Percentiles rank a stretch among this genome's conserved stretches.
Conservation (phyloP, 192 early-diverging fungal genomes). For the Linnemannia zychae region DNA sequence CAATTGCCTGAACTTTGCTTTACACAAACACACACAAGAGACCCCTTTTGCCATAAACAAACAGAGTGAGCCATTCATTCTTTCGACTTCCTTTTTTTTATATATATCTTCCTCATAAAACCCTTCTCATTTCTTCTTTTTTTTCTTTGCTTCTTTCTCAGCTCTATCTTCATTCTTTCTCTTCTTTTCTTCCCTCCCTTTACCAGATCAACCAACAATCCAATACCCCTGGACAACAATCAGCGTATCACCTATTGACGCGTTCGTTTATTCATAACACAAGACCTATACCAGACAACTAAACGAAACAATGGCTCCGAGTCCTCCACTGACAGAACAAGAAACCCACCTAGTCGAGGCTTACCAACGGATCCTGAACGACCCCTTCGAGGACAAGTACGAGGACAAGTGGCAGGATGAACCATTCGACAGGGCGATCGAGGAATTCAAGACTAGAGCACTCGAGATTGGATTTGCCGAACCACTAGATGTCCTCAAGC, state of each 20-base stretch:
- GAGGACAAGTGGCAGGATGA: constrained; percentile 52
- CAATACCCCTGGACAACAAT: neutral
- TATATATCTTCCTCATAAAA: neutral
- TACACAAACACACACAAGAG: neutral
- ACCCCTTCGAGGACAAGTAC: constrained; percentile 55
- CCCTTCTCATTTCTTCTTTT: neutral
- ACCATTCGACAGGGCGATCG: constrained; percentile 35
- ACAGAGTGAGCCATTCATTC: neutral
- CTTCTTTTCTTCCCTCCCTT: neutral
- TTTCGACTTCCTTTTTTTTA: neutral
- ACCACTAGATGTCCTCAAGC: constrained; percentile 40
- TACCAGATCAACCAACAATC: neutral
- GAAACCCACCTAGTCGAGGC: constrained; percentile 35
- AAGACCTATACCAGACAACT: neutral
- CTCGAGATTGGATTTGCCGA: constrained; percentile 42
- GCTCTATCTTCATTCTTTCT: neutral
- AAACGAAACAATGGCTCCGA: constrained; percentile 11
- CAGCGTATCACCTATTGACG: no score
- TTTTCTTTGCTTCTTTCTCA: neutral
- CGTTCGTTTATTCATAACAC: neutral
- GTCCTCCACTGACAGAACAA: constrained; percentile 16
- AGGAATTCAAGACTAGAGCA: constrained; percentile 36
- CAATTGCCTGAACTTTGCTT: neutral
- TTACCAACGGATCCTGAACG: constrained; percentile 38
- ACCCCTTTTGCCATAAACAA: neutral